Evolutionary conservation across 306 rosid species (phyloP).

Genomic region (Abrus precatorius): DNA sequence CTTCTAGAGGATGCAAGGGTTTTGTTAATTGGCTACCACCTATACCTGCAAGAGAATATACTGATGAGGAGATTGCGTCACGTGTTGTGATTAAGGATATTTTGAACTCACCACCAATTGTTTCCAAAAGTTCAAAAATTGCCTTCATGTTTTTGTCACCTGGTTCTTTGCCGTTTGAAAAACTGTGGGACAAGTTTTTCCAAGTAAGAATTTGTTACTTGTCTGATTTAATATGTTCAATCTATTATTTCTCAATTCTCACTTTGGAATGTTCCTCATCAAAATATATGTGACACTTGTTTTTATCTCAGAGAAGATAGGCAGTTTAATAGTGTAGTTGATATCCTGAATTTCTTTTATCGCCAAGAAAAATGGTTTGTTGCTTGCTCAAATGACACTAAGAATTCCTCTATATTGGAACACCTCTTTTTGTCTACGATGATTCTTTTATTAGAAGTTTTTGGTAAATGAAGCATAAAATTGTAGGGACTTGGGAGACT

Average conservation of each 20-base stretch:
- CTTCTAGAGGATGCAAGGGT: conserved; percentile 82
- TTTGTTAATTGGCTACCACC: conserved; percentile 93
- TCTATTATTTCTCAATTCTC: conserved; percentile 15
- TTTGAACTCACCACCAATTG: conserved; percentile 61
- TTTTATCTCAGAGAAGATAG: conserved; percentile 9
- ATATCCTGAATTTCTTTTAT: conserved; percentile 10
- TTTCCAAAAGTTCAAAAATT: conserved; percentile 69
- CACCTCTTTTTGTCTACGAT: conserved; percentile 8
- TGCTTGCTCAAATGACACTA: background rate
- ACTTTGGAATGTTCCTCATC: conserved; percentile 8
- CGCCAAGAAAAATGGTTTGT: conserved; percentile 17
- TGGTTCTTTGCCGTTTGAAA: conserved; percentile 89
- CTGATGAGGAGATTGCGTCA: conserved; percentile 86
- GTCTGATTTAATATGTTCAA: conserved; percentile 1
- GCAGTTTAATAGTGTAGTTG: conserved; percentile 20
- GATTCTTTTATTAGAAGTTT: conserved; percentile 31
- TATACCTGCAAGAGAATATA: conserved; percentile 74
- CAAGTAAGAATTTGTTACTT: conserved; percentile 67
- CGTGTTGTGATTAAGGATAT: conserved; percentile 81
- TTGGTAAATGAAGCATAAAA: conserved; percentile 7
- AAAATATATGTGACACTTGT: conserved; percentile 22
- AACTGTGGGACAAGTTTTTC: conserved; percentile 92
- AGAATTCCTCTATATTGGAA: conserved; percentile 13
- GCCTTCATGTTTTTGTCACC: conserved; percentile 97
- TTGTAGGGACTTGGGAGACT: conserved; percentile 1